Conservation (phyloP, 1,284 basidiomycete species). For the Albatrellus sp. region DNA sequence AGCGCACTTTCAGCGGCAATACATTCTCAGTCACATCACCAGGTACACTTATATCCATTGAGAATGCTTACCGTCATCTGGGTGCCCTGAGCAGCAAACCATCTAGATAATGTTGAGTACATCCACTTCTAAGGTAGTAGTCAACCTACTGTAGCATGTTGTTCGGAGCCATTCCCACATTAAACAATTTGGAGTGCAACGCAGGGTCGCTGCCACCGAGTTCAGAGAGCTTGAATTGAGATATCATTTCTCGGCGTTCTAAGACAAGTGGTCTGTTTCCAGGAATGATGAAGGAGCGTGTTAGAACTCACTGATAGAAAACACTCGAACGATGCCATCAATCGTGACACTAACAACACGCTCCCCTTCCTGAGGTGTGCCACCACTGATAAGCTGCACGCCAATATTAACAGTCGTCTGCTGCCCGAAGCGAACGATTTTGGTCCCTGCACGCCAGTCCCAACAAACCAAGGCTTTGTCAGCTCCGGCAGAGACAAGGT, state of each 20-base stretch:
- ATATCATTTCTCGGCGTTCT: slow-evolving; percentile 79
- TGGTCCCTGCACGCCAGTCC: slow-evolving; percentile 78
- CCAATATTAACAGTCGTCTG: slow-evolving; percentile 89
- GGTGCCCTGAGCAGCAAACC: slow-evolving; percentile 84
- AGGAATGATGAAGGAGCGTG: not conserved
- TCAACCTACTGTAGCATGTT: slow-evolving; percentile 67
- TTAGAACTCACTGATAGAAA: slow-evolving; percentile 63
- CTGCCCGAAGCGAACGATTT: slow-evolving; percentile 84
- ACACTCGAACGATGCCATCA: slow-evolving; percentile 83
- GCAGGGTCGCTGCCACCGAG: slow-evolving; percentile 59
- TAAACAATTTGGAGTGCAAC: slow-evolving; percentile 50
- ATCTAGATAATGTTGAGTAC: slow-evolving; percentile 24
- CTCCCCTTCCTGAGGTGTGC: slow-evolving; percentile 49
- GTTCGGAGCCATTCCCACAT: slow-evolving; percentile 67
- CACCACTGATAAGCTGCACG: slow-evolving; percentile 62
- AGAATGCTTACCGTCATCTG: slow-evolving; percentile 67
- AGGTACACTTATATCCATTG: not conserved
- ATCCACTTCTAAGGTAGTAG: not conserved
- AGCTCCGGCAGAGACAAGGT: slow-evolving; percentile 81
- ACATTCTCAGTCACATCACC: not conserved
- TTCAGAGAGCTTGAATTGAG: slow-evolving; percentile 78
- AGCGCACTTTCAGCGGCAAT: slow-evolving; percentile 50
- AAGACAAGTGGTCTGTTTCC: not conserved
- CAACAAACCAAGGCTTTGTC: slow-evolving; percentile 87
- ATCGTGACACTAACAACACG: slow-evolving; percentile 82